These are phyloP conservation scores for Daldinia sp. DNA, from an alignment of 2,329 filamentous ascomycete genomes.

Conservation along the genomic window DNA sequence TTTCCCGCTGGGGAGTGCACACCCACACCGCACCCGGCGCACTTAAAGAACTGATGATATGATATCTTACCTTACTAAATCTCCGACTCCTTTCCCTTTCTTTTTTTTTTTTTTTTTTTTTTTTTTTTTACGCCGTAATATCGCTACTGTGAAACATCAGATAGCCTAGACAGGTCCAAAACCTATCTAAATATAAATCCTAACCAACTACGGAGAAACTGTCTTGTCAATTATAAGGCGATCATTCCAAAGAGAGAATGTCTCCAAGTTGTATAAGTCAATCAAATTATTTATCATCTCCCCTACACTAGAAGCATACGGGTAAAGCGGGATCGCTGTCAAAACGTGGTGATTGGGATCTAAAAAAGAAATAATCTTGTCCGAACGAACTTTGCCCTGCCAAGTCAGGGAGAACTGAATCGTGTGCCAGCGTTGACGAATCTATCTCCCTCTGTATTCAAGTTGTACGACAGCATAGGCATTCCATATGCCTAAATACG, in stretches of 20 bases:
- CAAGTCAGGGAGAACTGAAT: constrained; percentile 25
- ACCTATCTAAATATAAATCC: not conserved
- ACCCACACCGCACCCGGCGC: not conserved
- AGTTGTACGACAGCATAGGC: not conserved
- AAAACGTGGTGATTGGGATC: constrained; percentile 19
- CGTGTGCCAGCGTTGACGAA: constrained; percentile 11
- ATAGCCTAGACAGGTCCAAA: not conserved
- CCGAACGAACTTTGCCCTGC: constrained; percentile 40
- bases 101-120: not conserved
- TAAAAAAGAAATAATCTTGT: not conserved
- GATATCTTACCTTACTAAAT: not conserved
- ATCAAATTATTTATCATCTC: not conserved
- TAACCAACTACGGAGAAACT: not conserved
- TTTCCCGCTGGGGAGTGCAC: not conserved
- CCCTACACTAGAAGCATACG: not conserved
- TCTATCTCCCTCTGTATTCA: not conserved
- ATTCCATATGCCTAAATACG: constrained; percentile 4
- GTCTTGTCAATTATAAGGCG: not conserved
- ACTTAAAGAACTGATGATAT: not conserved
- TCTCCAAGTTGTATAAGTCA: not conserved
- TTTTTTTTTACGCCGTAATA: not conserved
- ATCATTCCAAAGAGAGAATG: not conserved
- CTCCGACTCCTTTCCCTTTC: not conserved
- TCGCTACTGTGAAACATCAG: not conserved
- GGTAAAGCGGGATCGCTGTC: constrained; percentile 19